These are phyloP conservation scores for Climacium dendroides DNA, from an alignment of 225 moss, liverwort and hornwort species.

Conservation along the genomic window DNA sequence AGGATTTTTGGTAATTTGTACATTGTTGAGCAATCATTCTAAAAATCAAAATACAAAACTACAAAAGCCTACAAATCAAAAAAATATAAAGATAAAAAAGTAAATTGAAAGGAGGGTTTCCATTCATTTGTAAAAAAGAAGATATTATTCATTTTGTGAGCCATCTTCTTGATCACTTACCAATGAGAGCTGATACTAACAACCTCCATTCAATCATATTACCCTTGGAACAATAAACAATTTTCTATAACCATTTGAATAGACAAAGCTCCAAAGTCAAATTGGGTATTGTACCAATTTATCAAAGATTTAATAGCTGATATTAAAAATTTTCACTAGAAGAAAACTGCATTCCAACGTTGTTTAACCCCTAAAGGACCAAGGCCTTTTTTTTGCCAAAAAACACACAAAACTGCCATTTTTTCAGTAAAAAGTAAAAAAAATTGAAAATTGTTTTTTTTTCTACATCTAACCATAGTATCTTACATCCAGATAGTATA, in stretches of 20 bases:
- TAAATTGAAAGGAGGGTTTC: fast-evolving
- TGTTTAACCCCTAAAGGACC: no score
- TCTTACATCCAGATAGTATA: no score
- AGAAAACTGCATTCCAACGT: no score
- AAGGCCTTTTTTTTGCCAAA: no score
- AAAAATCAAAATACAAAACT: fast-evolving
- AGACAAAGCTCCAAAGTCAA: fast-evolving
- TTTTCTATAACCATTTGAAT: not conserved
- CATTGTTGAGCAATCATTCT: not conserved
- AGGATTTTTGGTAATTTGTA: not conserved
- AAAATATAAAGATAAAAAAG: not conserved
- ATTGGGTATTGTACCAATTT: not conserved
- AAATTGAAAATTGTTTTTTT: no score
- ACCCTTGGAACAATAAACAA: not conserved
- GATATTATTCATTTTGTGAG: not conserved
- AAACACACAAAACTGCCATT: no score
- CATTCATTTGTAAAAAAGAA: fast-evolving
- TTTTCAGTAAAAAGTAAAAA: no score
- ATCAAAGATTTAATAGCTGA: not conserved
- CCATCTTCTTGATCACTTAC: not conserved
- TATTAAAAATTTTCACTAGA: not conserved
- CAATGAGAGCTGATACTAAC: not conserved
- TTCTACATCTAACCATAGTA: no score
- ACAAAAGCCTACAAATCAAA: fast-evolving
- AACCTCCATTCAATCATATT: not conserved